phyloP scores from a whole-genome alignment of 192 early-diverging fungal genomes.

The Coemansia umbellata region DNA sequence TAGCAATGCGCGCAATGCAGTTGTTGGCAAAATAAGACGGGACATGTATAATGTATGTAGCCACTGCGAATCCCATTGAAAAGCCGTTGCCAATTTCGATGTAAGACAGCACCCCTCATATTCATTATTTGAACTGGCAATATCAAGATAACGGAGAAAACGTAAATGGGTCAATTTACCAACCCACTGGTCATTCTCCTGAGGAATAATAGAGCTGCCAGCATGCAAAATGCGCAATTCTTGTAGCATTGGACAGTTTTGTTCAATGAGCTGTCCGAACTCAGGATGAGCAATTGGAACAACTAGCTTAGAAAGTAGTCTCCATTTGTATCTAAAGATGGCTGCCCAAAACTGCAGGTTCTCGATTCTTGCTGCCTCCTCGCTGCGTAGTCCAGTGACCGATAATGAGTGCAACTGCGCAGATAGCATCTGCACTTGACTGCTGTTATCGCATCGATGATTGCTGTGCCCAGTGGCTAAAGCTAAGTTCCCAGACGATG shows the following conservation, averaged over 20 bases:
- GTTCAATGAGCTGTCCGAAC: constrained; percentile 13
- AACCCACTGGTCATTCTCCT: constrained; percentile 33
- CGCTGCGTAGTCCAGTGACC: constrained; percentile 28
- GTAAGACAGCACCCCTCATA: constrained; percentile 41
- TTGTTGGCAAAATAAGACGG: constrained; percentile 15
- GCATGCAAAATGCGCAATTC: constrained; percentile 17
- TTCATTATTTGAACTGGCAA: constrained; percentile 48
- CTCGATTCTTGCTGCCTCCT: constrained; percentile 32
- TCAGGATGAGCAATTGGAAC: constrained; percentile 30
- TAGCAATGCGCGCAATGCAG: constrained; percentile 11
- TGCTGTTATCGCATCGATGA: background rate
- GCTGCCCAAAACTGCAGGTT: constrained; percentile 24
- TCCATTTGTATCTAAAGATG: constrained; percentile 14
- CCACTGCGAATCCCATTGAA: constrained; percentile 17
- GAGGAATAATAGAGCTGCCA: constrained; percentile 23
- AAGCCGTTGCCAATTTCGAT: constrained; percentile 7
- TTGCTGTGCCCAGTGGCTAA: no score
- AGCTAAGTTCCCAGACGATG: background rate
- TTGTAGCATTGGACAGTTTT: constrained; percentile 14
- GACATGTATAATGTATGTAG: constrained; percentile 37
- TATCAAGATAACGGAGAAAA: constrained; percentile 18
- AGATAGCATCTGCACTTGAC: background rate
- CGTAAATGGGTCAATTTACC: constrained; percentile 12
- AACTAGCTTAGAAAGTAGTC: constrained; percentile 8
- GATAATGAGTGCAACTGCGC: constrained; percentile 4